A percentile compares a stretch with the other conserved stretches of the same genome.
phyloP scores from a whole-genome alignment of 495 filamentous ascomycete species.

The Neurospora tetrasperma region DNA sequence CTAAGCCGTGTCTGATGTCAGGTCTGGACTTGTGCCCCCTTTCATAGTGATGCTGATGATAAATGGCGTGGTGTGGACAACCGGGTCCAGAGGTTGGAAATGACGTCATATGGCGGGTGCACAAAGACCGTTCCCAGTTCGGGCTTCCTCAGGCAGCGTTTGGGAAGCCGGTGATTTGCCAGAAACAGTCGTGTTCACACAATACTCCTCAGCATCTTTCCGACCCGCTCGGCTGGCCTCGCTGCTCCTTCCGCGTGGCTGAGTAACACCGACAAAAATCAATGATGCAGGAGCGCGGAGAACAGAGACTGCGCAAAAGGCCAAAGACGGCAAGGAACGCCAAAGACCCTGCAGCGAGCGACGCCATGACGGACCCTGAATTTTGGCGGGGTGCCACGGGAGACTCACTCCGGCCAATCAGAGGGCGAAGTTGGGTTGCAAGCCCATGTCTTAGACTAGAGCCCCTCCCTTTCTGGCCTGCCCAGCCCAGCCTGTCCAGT shows the following conservation, averaged over 20 bases:
- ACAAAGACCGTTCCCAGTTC: neutral
- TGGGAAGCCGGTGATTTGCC: neutral
- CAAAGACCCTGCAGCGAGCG: slow-evolving; percentile 10
- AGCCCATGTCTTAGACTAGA: slow-evolving; percentile 5
- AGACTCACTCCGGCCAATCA: slow-evolving; percentile 7
- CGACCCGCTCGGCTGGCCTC: neutral
- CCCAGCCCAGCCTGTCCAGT: neutral
- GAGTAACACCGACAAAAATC: neutral
- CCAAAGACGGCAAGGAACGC: neutral
- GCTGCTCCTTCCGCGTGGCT: neutral
- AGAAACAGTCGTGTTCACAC: neutral
- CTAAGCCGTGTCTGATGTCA: neutral
- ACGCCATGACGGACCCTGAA: slow-evolving; percentile 11
- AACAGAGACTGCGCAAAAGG: neutral
- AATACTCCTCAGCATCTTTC: neutral
- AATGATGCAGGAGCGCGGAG: neutral
- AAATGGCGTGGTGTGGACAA: neutral
- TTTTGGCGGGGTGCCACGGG: slow-evolving; percentile 4
- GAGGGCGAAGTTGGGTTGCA: neutral
- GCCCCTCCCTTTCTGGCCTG: slow-evolving; percentile 1
- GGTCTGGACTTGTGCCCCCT: neutral
- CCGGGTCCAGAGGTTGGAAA: neutral
- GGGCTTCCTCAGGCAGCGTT: neutral
- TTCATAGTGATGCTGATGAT: neutral
- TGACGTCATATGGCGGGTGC: neutral